These are phyloP conservation scores for Paspalum notatum DNA, from an alignment of 176 grass and related monocot species.

Conservation along the genomic window DNA sequence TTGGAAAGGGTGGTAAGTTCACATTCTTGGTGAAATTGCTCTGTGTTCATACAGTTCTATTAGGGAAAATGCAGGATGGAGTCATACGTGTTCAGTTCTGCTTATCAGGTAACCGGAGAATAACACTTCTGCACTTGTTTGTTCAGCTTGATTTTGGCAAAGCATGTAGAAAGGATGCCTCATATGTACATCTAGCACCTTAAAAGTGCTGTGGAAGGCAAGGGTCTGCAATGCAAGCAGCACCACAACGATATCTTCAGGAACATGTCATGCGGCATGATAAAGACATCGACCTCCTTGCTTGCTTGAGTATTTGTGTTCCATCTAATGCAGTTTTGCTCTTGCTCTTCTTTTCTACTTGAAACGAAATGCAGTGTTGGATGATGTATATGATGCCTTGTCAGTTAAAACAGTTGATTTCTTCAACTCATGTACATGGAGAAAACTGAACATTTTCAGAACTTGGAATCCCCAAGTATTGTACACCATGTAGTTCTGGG, in stretches of 20 bases:
- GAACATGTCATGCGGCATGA: background rate
- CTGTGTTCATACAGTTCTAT: background rate
- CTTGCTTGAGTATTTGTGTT: constrained; percentile 13
- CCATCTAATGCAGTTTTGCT: constrained; percentile 9
- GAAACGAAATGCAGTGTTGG: constrained; percentile 8
- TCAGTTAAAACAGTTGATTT: background rate
- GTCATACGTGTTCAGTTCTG: background rate
- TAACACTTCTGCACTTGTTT: constrained; percentile 15
- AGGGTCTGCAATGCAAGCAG: constrained; percentile 2
- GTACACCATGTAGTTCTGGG: background rate
- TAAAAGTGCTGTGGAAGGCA: background rate
- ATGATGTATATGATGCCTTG: constrained; percentile 6
- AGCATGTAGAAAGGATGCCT: background rate
- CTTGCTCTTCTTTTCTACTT: background rate
- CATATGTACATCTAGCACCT: background rate
- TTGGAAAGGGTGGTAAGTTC: background rate
- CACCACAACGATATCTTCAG: constrained; percentile 23
- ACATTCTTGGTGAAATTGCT: background rate
- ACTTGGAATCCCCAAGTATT: background rate
- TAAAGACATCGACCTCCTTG: constrained; percentile 2
- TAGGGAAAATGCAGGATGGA: constrained; percentile 12
- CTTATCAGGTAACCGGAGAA: background rate
- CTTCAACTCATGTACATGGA: background rate
- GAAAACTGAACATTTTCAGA: background rate
- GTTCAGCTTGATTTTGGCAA: background rate